Evolutionary conservation across 2,329 filamentous ascomycete species (phyloP).

Genomic region (Colletotrichum plurivorum): DNA sequence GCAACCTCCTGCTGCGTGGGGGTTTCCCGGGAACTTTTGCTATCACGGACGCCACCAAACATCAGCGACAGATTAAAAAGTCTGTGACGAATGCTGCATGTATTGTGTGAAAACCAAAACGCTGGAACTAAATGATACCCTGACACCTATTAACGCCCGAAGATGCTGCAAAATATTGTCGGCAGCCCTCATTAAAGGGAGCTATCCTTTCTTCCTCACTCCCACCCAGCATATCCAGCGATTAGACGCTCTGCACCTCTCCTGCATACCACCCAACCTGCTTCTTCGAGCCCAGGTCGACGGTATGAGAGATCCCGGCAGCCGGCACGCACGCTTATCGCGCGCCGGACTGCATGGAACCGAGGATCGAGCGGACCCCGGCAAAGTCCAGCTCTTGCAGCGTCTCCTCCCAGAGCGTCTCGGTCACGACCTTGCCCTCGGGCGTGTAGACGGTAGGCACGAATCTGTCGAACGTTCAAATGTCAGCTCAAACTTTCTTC

Average conservation of each 20-base stretch:
- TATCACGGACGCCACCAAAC: neutral
- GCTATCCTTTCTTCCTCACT: too few relatives aligned
- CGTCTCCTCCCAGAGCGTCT: conserved; percentile 41
- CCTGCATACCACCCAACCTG: conserved; percentile 15
- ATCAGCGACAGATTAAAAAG: neutral
- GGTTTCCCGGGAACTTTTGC: conserved; percentile 2
- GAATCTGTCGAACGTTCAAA: conserved; percentile 46
- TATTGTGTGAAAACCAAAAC: neutral
- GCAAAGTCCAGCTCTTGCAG: conserved; percentile 42
- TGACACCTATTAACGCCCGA: neutral
- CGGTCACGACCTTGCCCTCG: conserved; percentile 22
- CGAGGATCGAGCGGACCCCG: conserved; percentile 38
- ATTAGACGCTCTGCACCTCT: neutral
- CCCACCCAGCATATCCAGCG: neutral
- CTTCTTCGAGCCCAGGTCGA: neutral
- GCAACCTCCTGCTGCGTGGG: neutral
- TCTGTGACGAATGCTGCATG: neutral
- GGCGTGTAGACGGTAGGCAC: conserved; percentile 35
- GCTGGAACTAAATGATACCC: neutral
- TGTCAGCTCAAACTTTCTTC: too few relatives aligned
- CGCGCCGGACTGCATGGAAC: conserved; percentile 6
- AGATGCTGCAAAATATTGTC: too few relatives aligned
- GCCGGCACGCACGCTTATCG: neutral
- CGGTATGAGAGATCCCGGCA: conserved; percentile 1
- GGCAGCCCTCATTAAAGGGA: too few relatives aligned